A percentile compares a stretch with the other conserved stretches of the same genome.
These are phyloP conservation scores for Fagopyrum homotropicum DNA, from an alignment of 148 eudicot genomes.

Conservation along the genomic window DNA sequence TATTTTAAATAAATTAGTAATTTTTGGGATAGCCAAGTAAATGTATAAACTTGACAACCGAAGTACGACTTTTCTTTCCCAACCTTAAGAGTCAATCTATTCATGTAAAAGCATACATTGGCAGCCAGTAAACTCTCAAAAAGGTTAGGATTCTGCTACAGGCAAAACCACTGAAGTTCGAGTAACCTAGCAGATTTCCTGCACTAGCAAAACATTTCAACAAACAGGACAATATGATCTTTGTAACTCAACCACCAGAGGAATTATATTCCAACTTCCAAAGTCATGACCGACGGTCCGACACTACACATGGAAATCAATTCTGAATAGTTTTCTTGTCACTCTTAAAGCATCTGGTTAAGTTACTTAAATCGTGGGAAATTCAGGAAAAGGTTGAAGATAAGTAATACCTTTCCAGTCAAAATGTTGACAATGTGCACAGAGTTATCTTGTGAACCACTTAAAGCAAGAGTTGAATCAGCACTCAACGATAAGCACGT, in stretches of 20 bases:
- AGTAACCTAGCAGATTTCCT: background rate
- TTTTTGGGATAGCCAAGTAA: background rate
- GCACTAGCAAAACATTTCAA: background rate
- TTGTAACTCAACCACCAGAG: background rate
- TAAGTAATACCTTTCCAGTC: conserved; percentile 63
- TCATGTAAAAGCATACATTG: background rate
- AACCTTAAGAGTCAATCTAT: too few species aligned
- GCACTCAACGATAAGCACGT: conserved; percentile 80
- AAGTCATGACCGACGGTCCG: background rate
- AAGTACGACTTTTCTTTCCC: background rate
- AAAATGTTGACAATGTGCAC: conserved; percentile 76
- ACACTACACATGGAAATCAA: background rate
- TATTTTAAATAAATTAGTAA: background rate
- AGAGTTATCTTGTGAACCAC: conserved; percentile 74
- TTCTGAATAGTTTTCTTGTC: background rate
- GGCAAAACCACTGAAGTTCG: background rate
- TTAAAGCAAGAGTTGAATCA: conserved; percentile 75
- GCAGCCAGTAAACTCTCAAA: background rate
- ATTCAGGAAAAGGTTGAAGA: background rate
- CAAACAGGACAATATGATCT: background rate
- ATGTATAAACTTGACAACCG: background rate
- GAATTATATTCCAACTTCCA: background rate
- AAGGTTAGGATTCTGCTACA: background rate
- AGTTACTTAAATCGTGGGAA: too few species aligned
- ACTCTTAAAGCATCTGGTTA: background rate